These are phyloP conservation scores for Rhizopogon sp. DNA, from an alignment of 768 basidiomycete species.

Conservation along the genomic window DNA sequence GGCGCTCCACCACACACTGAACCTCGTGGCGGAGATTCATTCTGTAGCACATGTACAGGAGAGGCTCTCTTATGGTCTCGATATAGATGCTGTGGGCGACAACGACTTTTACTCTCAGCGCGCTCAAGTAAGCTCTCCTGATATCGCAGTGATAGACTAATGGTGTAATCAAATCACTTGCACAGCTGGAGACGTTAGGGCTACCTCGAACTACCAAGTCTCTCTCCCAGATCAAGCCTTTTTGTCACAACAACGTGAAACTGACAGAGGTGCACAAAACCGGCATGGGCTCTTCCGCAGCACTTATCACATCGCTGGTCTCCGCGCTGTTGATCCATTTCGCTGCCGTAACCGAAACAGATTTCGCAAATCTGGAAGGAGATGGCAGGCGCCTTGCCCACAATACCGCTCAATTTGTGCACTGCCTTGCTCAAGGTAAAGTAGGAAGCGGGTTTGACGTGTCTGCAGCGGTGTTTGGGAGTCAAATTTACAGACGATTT, in stretches of 20 bases:
- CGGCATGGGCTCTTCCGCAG: conserved; percentile 94
- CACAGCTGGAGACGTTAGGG: conserved; percentile 56
- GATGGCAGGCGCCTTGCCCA: conserved; percentile 67
- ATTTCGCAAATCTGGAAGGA: conserved; percentile 39
- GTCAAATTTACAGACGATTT: conserved; percentile 90
- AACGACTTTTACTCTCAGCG: conserved; percentile 98
- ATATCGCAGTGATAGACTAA: background rate
- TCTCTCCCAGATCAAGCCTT: conserved; percentile 68
- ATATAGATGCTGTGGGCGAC: conserved; percentile 83
- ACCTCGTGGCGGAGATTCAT: conserved; percentile 58
- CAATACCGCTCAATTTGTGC: conserved; percentile 90
- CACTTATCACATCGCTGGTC: conserved; percentile 92
- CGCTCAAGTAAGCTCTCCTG: conserved; percentile 54
- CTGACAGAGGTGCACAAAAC: conserved; percentile 94
- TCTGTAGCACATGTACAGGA: conserved; percentile 37
- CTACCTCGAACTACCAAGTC: conserved; percentile 63
- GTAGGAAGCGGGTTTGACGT: conserved; percentile 98
- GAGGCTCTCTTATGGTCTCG: conserved; percentile 49
- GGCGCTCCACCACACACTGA: conserved; percentile 74
- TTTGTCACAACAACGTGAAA: conserved; percentile 61
- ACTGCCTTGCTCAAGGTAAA: conserved; percentile 97
- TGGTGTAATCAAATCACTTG: conserved; percentile 3
- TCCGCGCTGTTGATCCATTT: conserved; percentile 80
- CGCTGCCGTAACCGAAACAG: conserved; percentile 47
- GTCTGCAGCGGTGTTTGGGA: conserved; percentile 89